Evolutionary conservation across 2,329 filamentous ascomycete genomes (phyloP).

Genomic region (Podosphaera xanthii): DNA sequence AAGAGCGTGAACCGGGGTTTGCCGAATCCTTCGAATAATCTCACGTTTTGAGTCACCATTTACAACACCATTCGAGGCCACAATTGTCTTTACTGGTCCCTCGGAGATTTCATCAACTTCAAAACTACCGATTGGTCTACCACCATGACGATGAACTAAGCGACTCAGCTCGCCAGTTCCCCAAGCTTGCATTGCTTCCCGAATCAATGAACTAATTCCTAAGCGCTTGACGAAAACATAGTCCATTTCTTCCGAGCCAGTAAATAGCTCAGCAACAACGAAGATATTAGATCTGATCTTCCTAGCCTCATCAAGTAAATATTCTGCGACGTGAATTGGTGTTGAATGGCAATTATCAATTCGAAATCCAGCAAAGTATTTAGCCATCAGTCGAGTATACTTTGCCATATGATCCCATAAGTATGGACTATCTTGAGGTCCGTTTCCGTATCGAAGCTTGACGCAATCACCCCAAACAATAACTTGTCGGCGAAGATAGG

Average conservation of each 20-base stretch:
- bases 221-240: constrained; percentile 88
- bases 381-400: constrained; percentile 80
- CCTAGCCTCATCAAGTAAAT: constrained; percentile 84
- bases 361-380: constrained; percentile 82
- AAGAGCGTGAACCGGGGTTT: constrained; percentile 72
- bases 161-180: constrained; percentile 80
- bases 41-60: constrained; percentile 16
- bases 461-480: constrained; percentile 98
- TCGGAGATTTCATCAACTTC: constrained; percentile 71
- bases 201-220: constrained; percentile 74
- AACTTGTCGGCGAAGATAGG: constrained; percentile 89
- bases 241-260: constrained; percentile 85
- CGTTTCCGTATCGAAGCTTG: constrained; percentile 72
- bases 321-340: constrained; percentile 79
- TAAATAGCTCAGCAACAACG: constrained; percentile 86
- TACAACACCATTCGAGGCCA: constrained; percentile 13
- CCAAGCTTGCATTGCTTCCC: constrained; percentile 98
- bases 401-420: constrained; percentile 91
- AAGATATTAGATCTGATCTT: constrained; percentile 70
- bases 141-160: constrained; percentile 80
- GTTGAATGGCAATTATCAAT: constrained; percentile 98
- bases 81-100: constrained; percentile 22
- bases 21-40: constrained; percentile 58
- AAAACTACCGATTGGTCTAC: constrained; percentile 88
- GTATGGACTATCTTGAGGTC: constrained; percentile 69